Evolutionary conservation across 2,329 filamentous ascomycete genomes (phyloP), one percentile per base, ranked within the genome.

Genomic region (Aspergillus sp.): DNA sequence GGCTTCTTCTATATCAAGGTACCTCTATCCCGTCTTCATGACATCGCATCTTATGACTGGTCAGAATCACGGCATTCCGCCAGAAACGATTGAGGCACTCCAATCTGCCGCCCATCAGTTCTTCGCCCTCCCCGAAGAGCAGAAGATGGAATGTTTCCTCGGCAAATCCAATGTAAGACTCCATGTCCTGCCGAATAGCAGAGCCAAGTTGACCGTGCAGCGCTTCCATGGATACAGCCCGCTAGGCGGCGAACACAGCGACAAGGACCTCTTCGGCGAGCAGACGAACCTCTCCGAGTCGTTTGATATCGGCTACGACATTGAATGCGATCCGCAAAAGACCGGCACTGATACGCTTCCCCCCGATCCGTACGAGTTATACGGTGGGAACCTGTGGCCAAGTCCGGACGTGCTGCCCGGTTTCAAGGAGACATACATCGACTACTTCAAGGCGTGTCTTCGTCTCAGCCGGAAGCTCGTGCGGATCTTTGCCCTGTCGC

Each of bases 1-100:
- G 75, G 77, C 3, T 79, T 78, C 59, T 78, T 80, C 61, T 77
- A 78, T 25, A 61, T 73, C 53, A 64, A 72, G 51, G 53, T 64
- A 54, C 48, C 45, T 3, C n/a, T 16, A 3, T 16, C n/a, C 10
- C 5, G 9, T 19, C 4, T 11, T 1, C 6, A 19, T 5, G 5
- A 31, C 5, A 9, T 9, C 21, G 31, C 38, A 34, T 5, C 13
- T 9, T 6, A 6, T 45, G 10, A 32, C 23, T 14, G 3, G 11
- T 16, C 40, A 65, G 64, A 63, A 64, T 43, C 63, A 66, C 48
- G 63, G 62, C 1, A 61, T 65, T 4, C 42, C 63, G 1, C 45
- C 58, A 3, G 45, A 57, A 0, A 31, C 56, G 13, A 58, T 64
- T 13, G 25, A 38, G 16, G 49, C 41, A 2, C 41, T 63, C 6